These are phyloP conservation scores for Pleurotus sapidus DNA, from an alignment of 768 basidiomycete species.

Conservation along the genomic window DNA sequence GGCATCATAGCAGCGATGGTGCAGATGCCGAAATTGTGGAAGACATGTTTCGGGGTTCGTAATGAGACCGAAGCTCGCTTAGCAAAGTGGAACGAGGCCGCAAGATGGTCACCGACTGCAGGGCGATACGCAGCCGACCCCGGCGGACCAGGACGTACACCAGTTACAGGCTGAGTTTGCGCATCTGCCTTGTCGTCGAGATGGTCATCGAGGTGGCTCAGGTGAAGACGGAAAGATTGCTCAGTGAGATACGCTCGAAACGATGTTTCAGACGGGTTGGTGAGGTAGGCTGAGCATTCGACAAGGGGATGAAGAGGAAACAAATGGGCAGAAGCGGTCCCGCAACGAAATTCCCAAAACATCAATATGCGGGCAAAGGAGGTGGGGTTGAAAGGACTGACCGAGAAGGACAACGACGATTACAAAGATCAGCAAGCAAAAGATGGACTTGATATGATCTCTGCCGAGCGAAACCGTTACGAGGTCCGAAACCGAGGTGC, in stretches of 20 bases:
- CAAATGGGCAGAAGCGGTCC: constrained; percentile 1
- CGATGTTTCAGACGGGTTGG: constrained; percentile 91
- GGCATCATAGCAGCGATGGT: constrained; percentile 80
- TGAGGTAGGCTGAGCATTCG: constrained; percentile 73
- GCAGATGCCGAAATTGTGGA: constrained; percentile 84
- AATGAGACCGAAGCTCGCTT: constrained; percentile 92
- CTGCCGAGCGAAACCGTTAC: constrained; percentile 49
- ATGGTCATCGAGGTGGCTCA: constrained; percentile 77
- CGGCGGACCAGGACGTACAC: neutral
- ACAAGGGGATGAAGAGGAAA: constrained; percentile 10
- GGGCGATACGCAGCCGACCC: neutral
- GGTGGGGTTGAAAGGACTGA: constrained; percentile 29
- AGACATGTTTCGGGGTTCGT: constrained; percentile 85
- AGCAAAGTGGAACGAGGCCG: constrained; percentile 75
- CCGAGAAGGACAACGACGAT: constrained; percentile 73
- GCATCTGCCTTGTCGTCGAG: constrained; percentile 49
- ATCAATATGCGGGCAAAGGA: neutral
- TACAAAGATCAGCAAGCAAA: constrained; percentile 66
- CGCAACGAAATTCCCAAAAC: neutral
- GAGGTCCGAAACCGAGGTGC: constrained; percentile 50
- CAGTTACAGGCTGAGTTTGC: constrained; percentile 10
- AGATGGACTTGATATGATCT: constrained; percentile 66
- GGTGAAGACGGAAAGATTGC: constrained; percentile 92
- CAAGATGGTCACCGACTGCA: constrained; percentile 14
- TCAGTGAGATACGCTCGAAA: constrained; percentile 97